A percentile compares a stretch with the other conserved stretches of the same genome.
Conservation (phyloP, 768 basidiomycete genomes). For the Russula sp. region DNA sequence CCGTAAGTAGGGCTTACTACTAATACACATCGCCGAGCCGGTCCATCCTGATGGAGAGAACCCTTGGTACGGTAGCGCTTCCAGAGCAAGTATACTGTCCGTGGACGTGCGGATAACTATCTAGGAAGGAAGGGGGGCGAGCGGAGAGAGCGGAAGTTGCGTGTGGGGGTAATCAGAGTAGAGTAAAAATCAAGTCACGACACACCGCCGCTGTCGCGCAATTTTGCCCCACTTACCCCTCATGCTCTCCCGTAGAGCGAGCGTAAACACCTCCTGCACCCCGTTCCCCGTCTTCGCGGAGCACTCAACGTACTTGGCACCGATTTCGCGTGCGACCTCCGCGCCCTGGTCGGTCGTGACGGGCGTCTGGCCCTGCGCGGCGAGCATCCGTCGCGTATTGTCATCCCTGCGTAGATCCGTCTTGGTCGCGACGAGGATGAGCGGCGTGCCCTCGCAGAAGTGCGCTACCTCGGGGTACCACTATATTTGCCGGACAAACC, state of each 20-base stretch:
- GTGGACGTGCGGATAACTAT: conserved; percentile 10
- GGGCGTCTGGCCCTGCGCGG: conserved; percentile 80
- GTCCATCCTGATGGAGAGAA: background rate
- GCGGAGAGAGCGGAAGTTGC: background rate
- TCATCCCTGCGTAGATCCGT: conserved; percentile 84
- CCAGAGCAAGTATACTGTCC: conserved; percentile 7
- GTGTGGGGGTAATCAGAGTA: background rate
- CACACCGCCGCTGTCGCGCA: conserved; percentile 62
- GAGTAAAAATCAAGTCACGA: conserved; percentile 39
- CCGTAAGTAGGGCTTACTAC: conserved; percentile 5
- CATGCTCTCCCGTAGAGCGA: conserved; percentile 87
- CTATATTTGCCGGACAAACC: conserved; percentile 31
- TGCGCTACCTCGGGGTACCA: conserved; percentile 93
- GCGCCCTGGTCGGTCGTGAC: conserved; percentile 78
- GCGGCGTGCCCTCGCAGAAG: conserved; percentile 83
- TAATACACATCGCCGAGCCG: background rate
- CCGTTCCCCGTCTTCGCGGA: conserved; percentile 87
- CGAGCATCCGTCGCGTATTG: conserved; percentile 78
- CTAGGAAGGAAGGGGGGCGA: background rate
- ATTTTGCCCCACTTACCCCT: conserved; percentile 69
- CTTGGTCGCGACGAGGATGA: conserved; percentile 92
- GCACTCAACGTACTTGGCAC: conserved; percentile 90
- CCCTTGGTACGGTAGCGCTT: background rate
- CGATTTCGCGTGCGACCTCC: conserved; percentile 85
- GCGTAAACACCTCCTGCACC: conserved; percentile 86